Percentiles rank a stretch among this genome's conserved stretches.
These are phyloP conservation scores for Rubroboletus satanas DNA, from an alignment of 768 basidiomycete species.

Conservation along the genomic window DNA sequence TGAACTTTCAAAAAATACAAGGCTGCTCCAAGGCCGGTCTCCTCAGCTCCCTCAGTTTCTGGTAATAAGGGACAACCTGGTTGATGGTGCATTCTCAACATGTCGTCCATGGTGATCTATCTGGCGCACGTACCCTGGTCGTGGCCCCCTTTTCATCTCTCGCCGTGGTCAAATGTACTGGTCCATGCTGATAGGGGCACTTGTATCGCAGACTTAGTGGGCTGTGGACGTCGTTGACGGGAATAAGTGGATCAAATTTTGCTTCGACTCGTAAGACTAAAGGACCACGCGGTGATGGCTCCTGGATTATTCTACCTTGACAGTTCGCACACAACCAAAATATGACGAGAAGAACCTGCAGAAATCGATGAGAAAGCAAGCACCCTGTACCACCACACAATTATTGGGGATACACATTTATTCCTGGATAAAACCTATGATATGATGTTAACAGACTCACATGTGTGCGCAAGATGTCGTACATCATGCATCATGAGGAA, in stretches of 20 bases:
- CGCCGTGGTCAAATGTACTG: not conserved
- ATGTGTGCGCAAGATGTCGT: not conserved
- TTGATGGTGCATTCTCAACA: too few relatives aligned
- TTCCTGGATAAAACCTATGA: not conserved
- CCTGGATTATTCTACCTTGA: too few relatives aligned
- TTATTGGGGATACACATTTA: not conserved
- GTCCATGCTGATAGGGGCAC: not conserved
- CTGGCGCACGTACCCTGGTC: too few relatives aligned
- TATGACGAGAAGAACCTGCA: not conserved
- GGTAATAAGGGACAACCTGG: too few relatives aligned
- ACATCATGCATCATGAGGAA: not conserved
- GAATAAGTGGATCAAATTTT: not conserved
- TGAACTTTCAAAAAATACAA: too few relatives aligned
- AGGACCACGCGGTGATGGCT: not conserved
- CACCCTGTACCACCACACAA: not conserved
- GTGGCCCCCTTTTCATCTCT: too few relatives aligned
- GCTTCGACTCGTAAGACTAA: not conserved
- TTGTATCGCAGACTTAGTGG: conserved; percentile 7
- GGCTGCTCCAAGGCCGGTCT: too few relatives aligned
- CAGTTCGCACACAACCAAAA: not conserved
- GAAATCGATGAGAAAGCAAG: not conserved
- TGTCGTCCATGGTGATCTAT: too few relatives aligned
- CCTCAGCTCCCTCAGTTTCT: too few relatives aligned
- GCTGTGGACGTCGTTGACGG: not conserved
- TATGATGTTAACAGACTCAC: conserved; percentile 1